Percentiles rank a stretch among this genome's conserved stretches.
Evolutionary conservation across 495 filamentous ascomycete species (phyloP).

Genomic region (Pseudomonodictys pantanalensis): DNA sequence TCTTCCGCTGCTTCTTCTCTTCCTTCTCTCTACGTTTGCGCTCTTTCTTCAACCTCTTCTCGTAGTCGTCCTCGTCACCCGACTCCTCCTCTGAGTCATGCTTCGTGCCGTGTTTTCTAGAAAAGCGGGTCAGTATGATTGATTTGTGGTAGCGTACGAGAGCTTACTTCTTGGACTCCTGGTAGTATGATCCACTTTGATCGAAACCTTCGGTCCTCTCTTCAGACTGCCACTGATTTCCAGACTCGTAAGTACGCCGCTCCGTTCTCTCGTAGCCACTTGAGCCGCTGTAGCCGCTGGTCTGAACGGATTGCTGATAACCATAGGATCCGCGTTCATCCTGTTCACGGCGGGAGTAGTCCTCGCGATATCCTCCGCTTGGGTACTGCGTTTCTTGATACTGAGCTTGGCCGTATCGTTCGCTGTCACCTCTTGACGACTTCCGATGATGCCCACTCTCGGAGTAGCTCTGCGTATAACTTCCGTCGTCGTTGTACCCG

Average conservation of each 20-base stretch:
- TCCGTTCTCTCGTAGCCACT: conserved; percentile 37
- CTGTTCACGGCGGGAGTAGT: conserved; percentile 45
- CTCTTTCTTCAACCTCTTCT: conserved; percentile 30
- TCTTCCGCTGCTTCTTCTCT: conserved; percentile 32
- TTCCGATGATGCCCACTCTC: conserved; percentile 46
- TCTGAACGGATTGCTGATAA: conserved; percentile 32
- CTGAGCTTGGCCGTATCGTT: conserved; percentile 49
- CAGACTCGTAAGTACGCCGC: conserved; percentile 34
- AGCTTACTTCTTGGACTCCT: conserved; percentile 32
- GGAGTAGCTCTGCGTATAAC: conserved; percentile 44
- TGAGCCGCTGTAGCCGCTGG: conserved; percentile 16
- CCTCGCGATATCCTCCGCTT: conserved; percentile 45
- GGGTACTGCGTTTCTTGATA: conserved; percentile 46
- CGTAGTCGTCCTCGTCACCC: conserved; percentile 28
- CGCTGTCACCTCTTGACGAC: conserved; percentile 34
- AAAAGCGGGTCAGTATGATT: neutral
- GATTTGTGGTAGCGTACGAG: neutral
- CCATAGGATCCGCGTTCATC: conserved; percentile 33
- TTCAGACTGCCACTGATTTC: conserved; percentile 31
- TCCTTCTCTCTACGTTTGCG: conserved; percentile 30
- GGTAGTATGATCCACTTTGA: conserved; percentile 30
- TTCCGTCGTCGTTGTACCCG: conserved; percentile 41
- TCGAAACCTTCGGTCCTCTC: conserved; percentile 33
- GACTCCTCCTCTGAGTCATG: conserved; percentile 27
- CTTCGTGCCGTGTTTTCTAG: conserved; percentile 23